Base-by-base conservation (phyloP, 768 basidiomycete species). In the Pleurotus tuber-regium region DNA sequence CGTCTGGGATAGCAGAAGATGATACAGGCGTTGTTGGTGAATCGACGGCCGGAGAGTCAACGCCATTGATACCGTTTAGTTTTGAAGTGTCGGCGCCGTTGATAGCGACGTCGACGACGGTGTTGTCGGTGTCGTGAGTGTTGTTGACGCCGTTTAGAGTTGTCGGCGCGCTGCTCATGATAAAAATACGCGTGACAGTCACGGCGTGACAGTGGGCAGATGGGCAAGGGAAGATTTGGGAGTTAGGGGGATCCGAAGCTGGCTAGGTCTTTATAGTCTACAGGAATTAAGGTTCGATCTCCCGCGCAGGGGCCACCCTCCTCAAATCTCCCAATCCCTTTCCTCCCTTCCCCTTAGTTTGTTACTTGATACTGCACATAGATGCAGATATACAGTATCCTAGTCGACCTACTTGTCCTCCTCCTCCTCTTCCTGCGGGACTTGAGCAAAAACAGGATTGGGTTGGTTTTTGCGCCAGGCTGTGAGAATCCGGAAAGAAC, bases 401-500 rank as follows among this genome's bases (percentile, higher is more conserved):
- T 30, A 47, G 23, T 42, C 49, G 18, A 25, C 4, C 54, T 61
- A 59, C 56, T 54, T 51, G 60, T 72, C 62, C 61, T 81, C 78
- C 55, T 79, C 74, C 55, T 84, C 80, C 52, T 80, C 75, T 54
- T 84, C 80, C 57, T 80, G 76, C 48, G 78, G 73, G 59, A 78
- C 78, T 53, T 82, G 72, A 43, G 84, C 81, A 65, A 95, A 95
- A 53, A 96, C 89, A 0, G 92, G 82, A 66, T 84, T 83, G 50
- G 93, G 92, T 65, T 95, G 92, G 70, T 87, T 93, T 61, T 74
- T 69, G 70, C 76, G 80, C 92, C 92, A 93, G 31, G 92, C 92
- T 94, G 74, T 58, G 61, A 67, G 60, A 76, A 72, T 72, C 72
- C 77, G 75, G 71, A 67, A 70, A 74, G 66, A 71, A 73, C 74